Evolutionary conservation across 331 rosid genomes (phyloP), one percentile per base, ranked within the genome.

Genomic region (Malus hybrid): DNA sequence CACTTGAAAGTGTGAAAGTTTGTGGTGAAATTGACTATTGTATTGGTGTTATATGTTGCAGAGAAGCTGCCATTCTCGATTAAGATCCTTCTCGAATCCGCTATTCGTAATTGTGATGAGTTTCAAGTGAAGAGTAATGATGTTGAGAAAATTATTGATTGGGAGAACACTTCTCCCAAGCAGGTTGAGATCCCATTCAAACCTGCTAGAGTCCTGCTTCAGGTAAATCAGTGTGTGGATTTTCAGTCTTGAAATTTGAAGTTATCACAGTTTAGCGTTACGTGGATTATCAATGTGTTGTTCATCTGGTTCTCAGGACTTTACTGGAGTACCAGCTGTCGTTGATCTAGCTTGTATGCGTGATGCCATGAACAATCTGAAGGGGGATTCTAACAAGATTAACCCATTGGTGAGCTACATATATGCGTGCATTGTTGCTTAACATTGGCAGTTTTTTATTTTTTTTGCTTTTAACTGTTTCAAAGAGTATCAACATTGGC

Each of bases 311-410:
- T 73, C 39, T 76, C 88, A 91, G 97, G 97, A 91, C 82, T 91
- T 91, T 82, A 89, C 97, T 60, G 97, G 97, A 22, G 97, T 91
- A 10, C 95, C 97, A 13, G 91, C 91, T 77, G 97, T 91, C 82
- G 97, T 91, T 85, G 97, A 91, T 81, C 95, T 91, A 71, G 97
- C 97, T 77, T 86, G 91, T 71, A 91, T 91, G 97, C 83, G 97
- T 46, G 97, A 91, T 70, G 97, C 97, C 0, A 91, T 91, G 97
- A 91, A 91, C 85, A 86, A 42, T 19, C 95, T 91, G 14, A 92
- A 93, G 10, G 93, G 95, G 6, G 91, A 89, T 83, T 91, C 97
- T 39, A 87, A 87, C 85, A 89, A 89, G 85, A 91, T 89, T 71
- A 91, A 91, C 46, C 97, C 95, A 32, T 82, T 91, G 97, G 97